phyloP scores from a whole-genome alignment of 2,329 filamentous ascomycete species.

The Phyllosticta citriasiana region DNA sequence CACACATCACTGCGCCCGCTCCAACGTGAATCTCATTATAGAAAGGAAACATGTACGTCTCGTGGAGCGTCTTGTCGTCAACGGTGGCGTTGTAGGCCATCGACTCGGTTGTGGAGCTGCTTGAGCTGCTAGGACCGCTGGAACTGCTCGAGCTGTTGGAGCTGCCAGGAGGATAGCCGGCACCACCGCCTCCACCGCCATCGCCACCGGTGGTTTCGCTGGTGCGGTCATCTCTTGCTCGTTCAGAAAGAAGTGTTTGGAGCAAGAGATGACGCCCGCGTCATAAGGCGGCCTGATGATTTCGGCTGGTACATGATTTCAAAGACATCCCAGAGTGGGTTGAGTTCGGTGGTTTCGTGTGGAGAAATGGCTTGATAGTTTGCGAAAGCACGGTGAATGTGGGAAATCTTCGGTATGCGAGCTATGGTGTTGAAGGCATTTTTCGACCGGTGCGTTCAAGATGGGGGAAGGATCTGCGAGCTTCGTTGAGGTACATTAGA shows the following conservation, averaged over 20 bases:
- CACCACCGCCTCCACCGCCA: conserved; percentile 28
- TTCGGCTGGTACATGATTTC: background rate
- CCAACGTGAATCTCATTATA: conserved; percentile 63
- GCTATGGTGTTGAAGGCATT: too few relatives aligned
- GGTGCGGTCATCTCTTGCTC: conserved; percentile 54
- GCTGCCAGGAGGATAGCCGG: background rate
- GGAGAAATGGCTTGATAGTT: background rate
- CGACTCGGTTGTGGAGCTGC: conserved; percentile 23
- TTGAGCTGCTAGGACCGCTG: background rate
- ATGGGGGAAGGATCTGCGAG: background rate
- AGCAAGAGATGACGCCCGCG: conserved; percentile 56
- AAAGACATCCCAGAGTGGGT: background rate
- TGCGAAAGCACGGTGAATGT: background rate
- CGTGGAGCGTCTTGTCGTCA: conserved; percentile 59
- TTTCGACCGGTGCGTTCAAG: too few relatives aligned
- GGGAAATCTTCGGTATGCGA: background rate
- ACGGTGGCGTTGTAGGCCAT: conserved; percentile 65
- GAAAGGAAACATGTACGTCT: conserved; percentile 74
- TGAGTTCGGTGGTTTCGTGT: background rate
- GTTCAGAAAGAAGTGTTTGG: conserved; percentile 47
- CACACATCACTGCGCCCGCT: conserved; percentile 68
- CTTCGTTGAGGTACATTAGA: background rate
- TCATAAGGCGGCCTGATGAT: background rate
- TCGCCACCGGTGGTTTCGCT: conserved; percentile 51
- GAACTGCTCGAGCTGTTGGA: background rate